Evolutionary conservation across 805 yeast species (phyloP).

Genomic region (Lipomyces mesembrius): DNA sequence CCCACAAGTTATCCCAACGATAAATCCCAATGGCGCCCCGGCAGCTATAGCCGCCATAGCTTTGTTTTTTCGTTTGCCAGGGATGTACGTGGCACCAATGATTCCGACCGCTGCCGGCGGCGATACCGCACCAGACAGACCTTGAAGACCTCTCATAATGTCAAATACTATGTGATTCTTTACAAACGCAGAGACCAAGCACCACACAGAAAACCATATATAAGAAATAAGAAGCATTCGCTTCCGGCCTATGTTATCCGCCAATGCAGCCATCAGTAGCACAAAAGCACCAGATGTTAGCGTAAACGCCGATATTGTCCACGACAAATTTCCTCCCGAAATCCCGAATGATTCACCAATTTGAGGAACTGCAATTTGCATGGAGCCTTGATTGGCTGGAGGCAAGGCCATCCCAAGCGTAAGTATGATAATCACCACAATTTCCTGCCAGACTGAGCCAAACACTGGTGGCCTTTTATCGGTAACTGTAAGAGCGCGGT

Average conservation of each 20-base stretch:
- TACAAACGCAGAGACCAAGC: conserved; percentile 46
- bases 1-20: conserved; percentile 51
- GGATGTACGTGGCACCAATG: conserved; percentile 47
- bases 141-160: conserved; percentile 52
- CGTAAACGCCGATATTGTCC: conserved; percentile 50
- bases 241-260: conserved; percentile 54
- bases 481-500: not conserved
- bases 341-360: conserved; percentile 47
- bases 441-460: conserved; percentile 45
- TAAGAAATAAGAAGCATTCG: conserved; percentile 48
- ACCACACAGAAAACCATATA: conserved; percentile 42
- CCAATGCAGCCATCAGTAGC: conserved; percentile 51
- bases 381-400: conserved; percentile 47
- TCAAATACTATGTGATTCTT: conserved; percentile 46
- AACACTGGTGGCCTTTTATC: conserved; percentile 48
- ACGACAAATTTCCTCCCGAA: conserved; percentile 50
- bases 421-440: conserved; percentile 35
- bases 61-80: conserved; percentile 29
- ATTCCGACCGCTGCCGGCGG: conserved; percentile 57
- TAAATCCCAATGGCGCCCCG: conserved; percentile 57
- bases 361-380: conserved; percentile 47
- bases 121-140: conserved; percentile 51
- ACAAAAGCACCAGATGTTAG: conserved; percentile 53
- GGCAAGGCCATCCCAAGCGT: conserved; percentile 52
- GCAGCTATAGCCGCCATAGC: conserved; percentile 49